Conservation (phyloP, 805 yeast species). For the Zygosaccharomyces kombuchaensis region DNA sequence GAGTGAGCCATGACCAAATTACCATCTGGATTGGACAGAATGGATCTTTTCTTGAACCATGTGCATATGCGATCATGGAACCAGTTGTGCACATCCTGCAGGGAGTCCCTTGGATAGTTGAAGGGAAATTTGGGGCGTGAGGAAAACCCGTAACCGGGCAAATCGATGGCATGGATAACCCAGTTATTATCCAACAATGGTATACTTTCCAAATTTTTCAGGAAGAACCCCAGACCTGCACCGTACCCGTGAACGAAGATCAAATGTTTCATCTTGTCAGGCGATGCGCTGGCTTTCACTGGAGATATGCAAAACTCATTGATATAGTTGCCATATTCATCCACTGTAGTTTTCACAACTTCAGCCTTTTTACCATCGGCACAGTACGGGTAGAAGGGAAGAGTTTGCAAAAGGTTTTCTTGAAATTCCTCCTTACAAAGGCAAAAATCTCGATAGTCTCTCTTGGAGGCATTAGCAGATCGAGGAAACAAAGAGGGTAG, state of each 20-base stretch:
- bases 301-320: slow-evolving; percentile 72
- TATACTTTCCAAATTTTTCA: slow-evolving; percentile 63
- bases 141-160: slow-evolving; percentile 87
- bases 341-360: slow-evolving; percentile 37
- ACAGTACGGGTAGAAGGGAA: slow-evolving; percentile 45
- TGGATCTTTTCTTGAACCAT: slow-evolving; percentile 37
- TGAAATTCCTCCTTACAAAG: slow-evolving; percentile 40
- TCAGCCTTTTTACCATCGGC: slow-evolving; percentile 28
- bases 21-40: slow-evolving; percentile 34
- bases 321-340: slow-evolving; percentile 49
- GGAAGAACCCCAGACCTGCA: slow-evolving; percentile 84
- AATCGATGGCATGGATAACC: slow-evolving; percentile 80
- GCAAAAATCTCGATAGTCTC: slow-evolving; percentile 42
- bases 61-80: slow-evolving; percentile 46
- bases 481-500: slow-evolving; percentile 57
- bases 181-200: slow-evolving; percentile 44
- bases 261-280: slow-evolving; percentile 40
- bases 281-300: slow-evolving; percentile 29
- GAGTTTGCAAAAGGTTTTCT: slow-evolving; percentile 40
- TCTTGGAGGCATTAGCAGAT: slow-evolving; percentile 45
- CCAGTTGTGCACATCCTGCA: slow-evolving; percentile 34
- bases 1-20: slow-evolving; percentile 78
- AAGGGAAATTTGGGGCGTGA: slow-evolving; percentile 67
- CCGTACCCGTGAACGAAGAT: slow-evolving; percentile 93
- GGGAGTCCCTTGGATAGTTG: slow-evolving; percentile 26